Evolutionary conservation across 73 alveolate species (phyloP), one percentile per base, ranked within the genome.

Genomic region (Uronychia binucleata): DNA sequence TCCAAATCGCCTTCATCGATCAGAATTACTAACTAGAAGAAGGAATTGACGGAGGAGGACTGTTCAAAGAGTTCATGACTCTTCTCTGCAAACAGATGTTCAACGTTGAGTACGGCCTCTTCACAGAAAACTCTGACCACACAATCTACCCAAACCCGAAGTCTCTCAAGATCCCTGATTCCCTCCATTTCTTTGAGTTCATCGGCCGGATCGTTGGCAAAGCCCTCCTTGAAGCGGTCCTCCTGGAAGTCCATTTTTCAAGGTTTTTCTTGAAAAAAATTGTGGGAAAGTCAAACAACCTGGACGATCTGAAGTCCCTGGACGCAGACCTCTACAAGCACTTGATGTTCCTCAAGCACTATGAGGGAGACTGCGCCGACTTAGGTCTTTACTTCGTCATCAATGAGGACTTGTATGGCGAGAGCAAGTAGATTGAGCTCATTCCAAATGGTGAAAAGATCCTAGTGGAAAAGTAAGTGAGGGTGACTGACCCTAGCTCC

Each of bases 381-480:
- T 59, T 85, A 29, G 83, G 91, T 0, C 88, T 93, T 26, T 81
- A 83, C 28, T 90, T 93, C 57, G 57, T 75, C 0, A 76, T 74
- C 34, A 81, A 46, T 74, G 89, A 89, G 80, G 96, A 28, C 28
- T 34, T 30, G 34, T 67, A 28, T 19, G 93, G 93, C 14, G 1
- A 87, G 29, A 87, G 13, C 5, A 84, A 77, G 79, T 80, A 94
- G 34, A 81, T 95, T 8, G 95, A 87, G 59, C 89, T 97, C 74
- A 88, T 91, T 29, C 96, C 93, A 35, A 84, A 94, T 79, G 99
- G 99, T 30, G 90, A 91, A 58, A 85, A 93, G 34, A 89, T 89
- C 28, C 89, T 89, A 59, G 99, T 97, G 26, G 94, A 96, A 28
- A 94, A 93, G 84, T 80, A 82, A 58, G 86, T 91, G 81, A 85